Base-by-base conservation (phyloP, 2,329 filamentous ascomycete genomes). In the Teratosphaeria zuluensis region DNA sequence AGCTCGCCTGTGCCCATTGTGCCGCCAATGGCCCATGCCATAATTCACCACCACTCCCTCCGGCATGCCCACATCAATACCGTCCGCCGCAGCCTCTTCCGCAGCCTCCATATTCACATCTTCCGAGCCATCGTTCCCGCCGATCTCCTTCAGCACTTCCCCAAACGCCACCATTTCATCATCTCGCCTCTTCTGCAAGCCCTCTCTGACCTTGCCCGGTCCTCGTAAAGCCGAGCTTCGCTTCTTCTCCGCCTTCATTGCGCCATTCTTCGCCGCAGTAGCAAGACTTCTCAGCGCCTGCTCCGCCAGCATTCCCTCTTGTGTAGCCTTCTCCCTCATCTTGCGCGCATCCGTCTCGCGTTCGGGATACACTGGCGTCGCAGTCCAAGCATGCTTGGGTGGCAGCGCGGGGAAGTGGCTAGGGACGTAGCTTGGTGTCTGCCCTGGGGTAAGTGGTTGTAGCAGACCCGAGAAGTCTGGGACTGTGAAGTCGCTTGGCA, bases 301-400 rank as follows among this genome's bases (percentile, higher is more conserved):
- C 69, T 87, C 85, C 7, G 84, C 85, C 60, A 84, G 71, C 53
- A 85, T 79, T 14, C 84, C 84, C 68, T 88, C 85, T 66, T 86
- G 80, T 3, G 84, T 86, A 4, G 84, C 84, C 59, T 80, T 78
- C 67, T 87, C 85, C 42, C 69, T 67, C 68, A 70, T 69, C 64
- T 77, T 78, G 42, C 82, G 75, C 2, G 83, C 79, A 63, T 87
- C 84, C 35, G 75, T 80, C 62, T 86, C 83, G 60, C 84, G 78
- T 46, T 80, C 71, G 1, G 80, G 79, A 61, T 79, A 85, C 3
- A 86, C 80, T 0, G 82, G 75, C 1, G 84, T 86, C 30, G 79
- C 72, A 63, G 80, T 80, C 73, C 84, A 88, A 0, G 85, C 85
- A 69, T 87, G 84, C 67, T 79, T 81, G 55, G 83, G 83, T 7